A percentile compares a stretch with the other conserved stretches of the same genome.
These are phyloP conservation scores for Sporothrix euskadiensis DNA, from an alignment of 2,329 filamentous ascomycete genomes.

Conservation along the genomic window DNA sequence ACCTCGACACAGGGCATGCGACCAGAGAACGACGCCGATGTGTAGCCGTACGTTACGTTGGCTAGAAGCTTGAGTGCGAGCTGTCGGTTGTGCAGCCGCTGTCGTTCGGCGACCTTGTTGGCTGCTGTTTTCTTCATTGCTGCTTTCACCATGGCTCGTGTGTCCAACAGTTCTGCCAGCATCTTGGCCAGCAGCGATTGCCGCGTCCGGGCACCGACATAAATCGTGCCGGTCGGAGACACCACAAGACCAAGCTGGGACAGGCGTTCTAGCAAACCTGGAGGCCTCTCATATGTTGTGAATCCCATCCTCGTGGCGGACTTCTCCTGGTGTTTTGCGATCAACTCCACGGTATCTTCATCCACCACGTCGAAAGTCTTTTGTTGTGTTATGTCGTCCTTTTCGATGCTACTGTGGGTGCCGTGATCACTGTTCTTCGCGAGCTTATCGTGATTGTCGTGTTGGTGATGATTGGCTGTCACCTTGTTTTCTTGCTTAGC, in stretches of 20 bases:
- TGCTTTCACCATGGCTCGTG: conserved; percentile 94
- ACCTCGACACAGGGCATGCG: conserved; percentile 98
- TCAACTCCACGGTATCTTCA: not conserved
- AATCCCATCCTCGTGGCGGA: conserved; percentile 86
- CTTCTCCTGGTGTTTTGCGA: conserved; percentile 15
- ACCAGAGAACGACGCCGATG: conserved; percentile 93
- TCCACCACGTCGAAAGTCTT: not conserved
- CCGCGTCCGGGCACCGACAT: conserved; percentile 78
- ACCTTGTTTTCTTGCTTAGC: not conserved
- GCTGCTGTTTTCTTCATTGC: conserved; percentile 80
- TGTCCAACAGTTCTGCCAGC: conserved; percentile 93
- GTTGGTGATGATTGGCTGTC: too few relatives aligned
- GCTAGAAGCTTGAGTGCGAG: conserved; percentile 92
- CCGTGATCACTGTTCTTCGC: not conserved
- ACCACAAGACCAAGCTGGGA: conserved; percentile 85
- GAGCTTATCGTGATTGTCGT: not conserved
- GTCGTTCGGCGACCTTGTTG: conserved; percentile 74
- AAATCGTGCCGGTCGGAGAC: conserved; percentile 95
- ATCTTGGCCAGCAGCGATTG: conserved; percentile 94
- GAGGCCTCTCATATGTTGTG: conserved; percentile 76
- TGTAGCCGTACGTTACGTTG: conserved; percentile 99
- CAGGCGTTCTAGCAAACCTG: conserved; percentile 71
- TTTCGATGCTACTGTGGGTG: not conserved
- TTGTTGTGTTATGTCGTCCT: not conserved
- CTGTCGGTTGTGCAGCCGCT: conserved; percentile 87